Percentiles rank a stretch among this genome's conserved stretches.
These are phyloP conservation scores for Rhodamnia argentea DNA, from an alignment of 345 rosid species.

Conservation along the genomic window DNA sequence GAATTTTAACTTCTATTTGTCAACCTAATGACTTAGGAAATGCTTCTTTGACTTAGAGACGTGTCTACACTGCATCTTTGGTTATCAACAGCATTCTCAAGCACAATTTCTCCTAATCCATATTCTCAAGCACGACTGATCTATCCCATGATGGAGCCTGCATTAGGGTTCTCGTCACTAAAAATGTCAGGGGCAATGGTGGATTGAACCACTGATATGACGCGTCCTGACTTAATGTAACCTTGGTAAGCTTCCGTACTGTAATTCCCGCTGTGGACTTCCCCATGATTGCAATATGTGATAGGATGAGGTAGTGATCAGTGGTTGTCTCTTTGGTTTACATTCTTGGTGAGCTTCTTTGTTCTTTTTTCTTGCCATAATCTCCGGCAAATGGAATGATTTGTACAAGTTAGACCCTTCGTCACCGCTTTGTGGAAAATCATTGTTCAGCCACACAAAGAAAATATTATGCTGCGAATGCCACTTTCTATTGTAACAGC, in stretches of 20 bases:
- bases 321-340: not conserved
- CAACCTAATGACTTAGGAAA: not conserved
- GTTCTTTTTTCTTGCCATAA: not conserved
- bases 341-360: not conserved
- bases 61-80: not conserved
- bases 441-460: slow-evolving; percentile 1
- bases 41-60: not conserved
- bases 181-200: not conserved
- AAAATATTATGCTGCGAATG: not conserved
- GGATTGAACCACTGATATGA: not conserved
- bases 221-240: not conserved
- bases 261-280: not conserved
- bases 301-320: not conserved
- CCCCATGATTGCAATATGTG: not conserved
- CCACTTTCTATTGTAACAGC: not conserved
- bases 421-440: slow-evolving; percentile 13
- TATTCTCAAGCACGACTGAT: not conserved
- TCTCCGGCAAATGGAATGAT: slow-evolving; percentile 10
- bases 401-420: slow-evolving; percentile 35
- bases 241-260: not conserved
- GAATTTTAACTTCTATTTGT: not conserved
- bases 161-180: not conserved
- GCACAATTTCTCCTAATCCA: not conserved
- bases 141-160: not conserved
- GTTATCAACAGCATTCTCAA: not conserved